phyloP scores from a whole-genome alignment of 2,329 filamentous ascomycete genomes.

The Pseudocercospora macadamiae region DNA sequence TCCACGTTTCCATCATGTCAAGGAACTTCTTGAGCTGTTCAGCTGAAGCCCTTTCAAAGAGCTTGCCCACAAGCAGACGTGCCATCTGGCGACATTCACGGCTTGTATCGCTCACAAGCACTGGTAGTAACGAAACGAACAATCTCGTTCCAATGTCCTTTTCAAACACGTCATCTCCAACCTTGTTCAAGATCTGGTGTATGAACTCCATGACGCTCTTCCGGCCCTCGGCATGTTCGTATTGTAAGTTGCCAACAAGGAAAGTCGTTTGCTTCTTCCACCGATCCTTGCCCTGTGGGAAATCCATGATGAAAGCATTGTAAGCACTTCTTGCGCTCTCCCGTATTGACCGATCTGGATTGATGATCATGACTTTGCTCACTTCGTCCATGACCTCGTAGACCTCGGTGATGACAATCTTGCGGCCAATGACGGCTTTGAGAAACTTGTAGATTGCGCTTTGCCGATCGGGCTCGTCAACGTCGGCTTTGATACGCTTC shows the following conservation, averaged over 20 bases:
- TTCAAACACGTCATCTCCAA: slow-evolving; percentile 71
- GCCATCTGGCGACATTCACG: slow-evolving; percentile 83
- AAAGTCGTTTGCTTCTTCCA: slow-evolving; percentile 90
- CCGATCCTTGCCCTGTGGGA: slow-evolving; percentile 85
- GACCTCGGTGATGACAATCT: slow-evolving; percentile 80
- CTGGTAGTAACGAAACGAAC: slow-evolving; percentile 83
- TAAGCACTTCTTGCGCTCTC: slow-evolving; percentile 88
- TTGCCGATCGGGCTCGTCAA: slow-evolving; percentile 89
- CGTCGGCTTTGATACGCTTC: slow-evolving; percentile 78
- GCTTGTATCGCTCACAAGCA: slow-evolving; percentile 86
- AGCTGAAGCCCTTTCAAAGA: slow-evolving; percentile 77
- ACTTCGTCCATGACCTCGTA: slow-evolving; percentile 92
- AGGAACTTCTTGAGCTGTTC: slow-evolving; percentile 73
- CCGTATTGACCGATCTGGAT: slow-evolving; percentile 84
- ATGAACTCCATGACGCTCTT: slow-evolving; percentile 92
- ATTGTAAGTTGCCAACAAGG: slow-evolving; percentile 86
- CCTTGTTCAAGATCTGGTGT: slow-evolving; percentile 82
- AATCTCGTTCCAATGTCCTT: slow-evolving; percentile 80
- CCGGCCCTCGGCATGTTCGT: slow-evolving; percentile 83
- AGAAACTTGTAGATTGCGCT: slow-evolving; percentile 95
- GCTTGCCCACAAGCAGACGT: slow-evolving; percentile 74
- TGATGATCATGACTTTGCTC: slow-evolving; percentile 91
- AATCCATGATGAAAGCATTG: slow-evolving; percentile 91
- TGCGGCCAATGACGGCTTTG: slow-evolving; percentile 81
- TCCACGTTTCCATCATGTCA: slow-evolving; percentile 69